Percentiles rank a stretch among this genome's conserved stretches.
These are phyloP conservation scores for Trichoderma erinaceum DNA, from an alignment of 495 filamentous ascomycete species.

Conservation along the genomic window DNA sequence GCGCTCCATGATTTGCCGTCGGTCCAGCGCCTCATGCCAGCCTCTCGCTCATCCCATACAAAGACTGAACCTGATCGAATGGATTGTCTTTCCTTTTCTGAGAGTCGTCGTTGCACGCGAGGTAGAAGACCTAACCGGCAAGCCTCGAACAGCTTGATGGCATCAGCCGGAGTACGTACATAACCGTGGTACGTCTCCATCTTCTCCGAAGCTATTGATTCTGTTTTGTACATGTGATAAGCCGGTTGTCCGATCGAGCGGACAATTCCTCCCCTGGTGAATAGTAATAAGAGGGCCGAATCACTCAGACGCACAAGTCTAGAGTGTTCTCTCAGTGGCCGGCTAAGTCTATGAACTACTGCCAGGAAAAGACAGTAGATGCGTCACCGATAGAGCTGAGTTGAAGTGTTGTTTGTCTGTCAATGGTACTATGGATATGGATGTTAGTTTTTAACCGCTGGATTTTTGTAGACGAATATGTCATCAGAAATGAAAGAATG, in stretches of 20 bases:
- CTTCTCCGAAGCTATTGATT: slow-evolving; percentile 20
- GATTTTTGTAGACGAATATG: too few relatives aligned
- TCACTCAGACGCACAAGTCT: slow-evolving; percentile 3
- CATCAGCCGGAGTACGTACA: slow-evolving; percentile 87
- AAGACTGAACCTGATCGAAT: slow-evolving; percentile 96
- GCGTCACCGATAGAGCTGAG: neutral
- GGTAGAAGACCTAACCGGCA: slow-evolving; percentile 86
- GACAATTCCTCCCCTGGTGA: slow-evolving; percentile 1
- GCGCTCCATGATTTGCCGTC: slow-evolving; percentile 99
- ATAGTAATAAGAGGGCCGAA: neutral
- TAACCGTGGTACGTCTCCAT: slow-evolving; percentile 98
- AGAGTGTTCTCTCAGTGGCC: neutral
- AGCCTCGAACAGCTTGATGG: slow-evolving; percentile 95
- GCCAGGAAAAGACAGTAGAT: neutral
- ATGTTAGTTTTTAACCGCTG: too few relatives aligned
- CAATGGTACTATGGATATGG: too few relatives aligned
- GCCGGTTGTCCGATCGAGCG: neutral
- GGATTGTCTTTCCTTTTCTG: slow-evolving; percentile 92
- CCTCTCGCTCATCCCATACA: slow-evolving; percentile 98
- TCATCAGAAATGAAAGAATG: neutral
- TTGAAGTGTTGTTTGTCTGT: neutral
- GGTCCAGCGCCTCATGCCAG: slow-evolving; percentile 97
- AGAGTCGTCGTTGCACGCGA: slow-evolving; percentile 84
- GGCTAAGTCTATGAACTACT: neutral
- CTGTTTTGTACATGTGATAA: slow-evolving; percentile 6